Conservation (phyloP, 208 protist genomes). For the Histomonas meleagridis region DNA sequence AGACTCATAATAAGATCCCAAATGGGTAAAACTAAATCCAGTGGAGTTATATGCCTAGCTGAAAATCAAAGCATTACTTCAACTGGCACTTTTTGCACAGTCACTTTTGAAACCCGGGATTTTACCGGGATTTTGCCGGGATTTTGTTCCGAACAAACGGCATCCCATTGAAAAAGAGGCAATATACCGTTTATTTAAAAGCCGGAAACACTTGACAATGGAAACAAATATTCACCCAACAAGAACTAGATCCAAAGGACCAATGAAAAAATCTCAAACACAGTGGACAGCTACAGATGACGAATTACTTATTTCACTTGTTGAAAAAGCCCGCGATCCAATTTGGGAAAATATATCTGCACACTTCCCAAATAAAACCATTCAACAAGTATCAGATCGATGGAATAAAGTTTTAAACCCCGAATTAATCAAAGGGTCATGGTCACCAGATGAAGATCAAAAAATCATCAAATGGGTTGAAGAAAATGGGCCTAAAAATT, state of each 20-base stretch:
- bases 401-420: constrained; percentile 34
- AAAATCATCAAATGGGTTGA: constrained; percentile 7
- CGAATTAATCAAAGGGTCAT: background rate
- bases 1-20: no score
- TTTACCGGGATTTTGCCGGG: no score
- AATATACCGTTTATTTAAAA: no score
- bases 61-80: no score
- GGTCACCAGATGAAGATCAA: background rate
- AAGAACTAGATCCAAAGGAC: background rate
- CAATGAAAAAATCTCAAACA: background rate
- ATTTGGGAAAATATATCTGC: background rate
- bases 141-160: no score
- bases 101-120: no score
- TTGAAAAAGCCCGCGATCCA: background rate
- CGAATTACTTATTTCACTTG: background rate
- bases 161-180: no score
- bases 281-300: background rate
- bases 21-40: no score
- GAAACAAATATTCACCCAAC: no score
- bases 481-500: constrained; percentile 19
- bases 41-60: no score
- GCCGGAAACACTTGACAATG: no score
- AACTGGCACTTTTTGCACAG: no score
- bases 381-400: background rate
- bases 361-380: background rate